Base-by-base conservation (phyloP, 768 basidiomycete genomes). In the Collybia nuda region DNA sequence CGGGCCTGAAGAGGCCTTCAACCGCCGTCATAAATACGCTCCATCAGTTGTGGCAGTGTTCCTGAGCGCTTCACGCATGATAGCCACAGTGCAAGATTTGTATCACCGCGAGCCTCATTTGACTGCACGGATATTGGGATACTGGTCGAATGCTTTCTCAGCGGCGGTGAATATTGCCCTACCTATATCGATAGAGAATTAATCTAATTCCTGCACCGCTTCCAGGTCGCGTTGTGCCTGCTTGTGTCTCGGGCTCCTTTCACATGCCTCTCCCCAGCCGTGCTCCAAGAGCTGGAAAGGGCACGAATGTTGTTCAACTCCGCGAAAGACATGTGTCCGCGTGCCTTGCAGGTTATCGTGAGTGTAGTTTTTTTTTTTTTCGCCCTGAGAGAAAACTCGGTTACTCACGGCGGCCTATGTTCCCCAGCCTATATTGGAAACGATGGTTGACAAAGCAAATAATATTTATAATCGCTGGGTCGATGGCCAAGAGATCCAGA, bases 1-100 rank as follows among this genome's bases (percentile, higher is more conserved):
- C 51, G 71, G 73, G 5, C 78, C 75, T 29, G 82, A 84, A 59
- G 73, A 76, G 52, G 74, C 79, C 1, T 82, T 86, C 63, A 82
- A 84, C 49, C 72, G 81, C 51, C 72, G 70, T 47, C 82, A 86
- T 68, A 78, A 74, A 62, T 85, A 82, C 55, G 85, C 86, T 5
- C 84, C 85, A 3, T 87, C 85, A 6, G 83, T 85, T 9, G 79
- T 87, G 11, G 85, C 86, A 24, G 80, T 84, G 11, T 85, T 84
- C 68, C 71, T 81, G 17, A 79, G 83, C 53, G 82, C 84, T 18
- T 77, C 77, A 47, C 75, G 79, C 32, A 81, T 88, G 70, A 81
- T 88, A 41, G 80, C 80, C 51, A 78, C 79, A 11, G 65, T 86
- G 17, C 72, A 80, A 47, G 79, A 77, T 46, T 65, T 86, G 21